Evolutionary conservation across 805 yeast species (phyloP), one percentile per base, ranked within the genome.

Genomic region (Candida khao-thaluensis): DNA sequence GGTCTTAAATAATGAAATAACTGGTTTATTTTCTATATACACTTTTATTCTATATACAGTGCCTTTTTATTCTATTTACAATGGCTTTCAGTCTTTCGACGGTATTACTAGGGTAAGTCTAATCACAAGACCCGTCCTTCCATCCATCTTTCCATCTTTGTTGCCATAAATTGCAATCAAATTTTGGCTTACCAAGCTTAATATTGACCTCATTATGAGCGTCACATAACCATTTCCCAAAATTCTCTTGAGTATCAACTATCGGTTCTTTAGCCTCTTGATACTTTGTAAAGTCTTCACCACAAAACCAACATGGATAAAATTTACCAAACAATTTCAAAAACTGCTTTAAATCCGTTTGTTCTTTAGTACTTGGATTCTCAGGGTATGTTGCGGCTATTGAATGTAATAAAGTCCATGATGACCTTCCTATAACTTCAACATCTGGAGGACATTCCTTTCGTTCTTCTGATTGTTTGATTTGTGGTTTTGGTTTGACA

Each of bases 81-180:
- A 29, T 15, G 7, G 20, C 10, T 32, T 5, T 30, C 14, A 25
- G 7, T n/a, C 15, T 5, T 25, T 6, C 12, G 8, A 14, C 18
- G 8, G 8, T 23, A 9, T 7, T 7, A 9, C n/a, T 10, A 7
- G 4, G 11, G 11, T 5, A 23, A 7, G 14, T 26, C 35, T 30
- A 27, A 16, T 38, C 42, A 33, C 42, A 32, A 3, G 42, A 38
- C n/a, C 43, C 41, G 21, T 48, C 44, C 25, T 84, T 83, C 96
- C 96, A 89, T 0, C 97, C 97, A 51, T 87, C 95, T 49, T 76
- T 81, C 99, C 99, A 91, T 56, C 99, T 79, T 52, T 85, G 79
- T 57, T 82, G 82, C 99, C 99, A 93, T 47, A 85, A 72, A 42
- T 80, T 70, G 53, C 98, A 91, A 57, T 91, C 89, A 56, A 93